These are phyloP conservation scores for Globisporangium recalcitrans DNA, from an alignment of 352 stramenopile species.

Conservation along the genomic window DNA sequence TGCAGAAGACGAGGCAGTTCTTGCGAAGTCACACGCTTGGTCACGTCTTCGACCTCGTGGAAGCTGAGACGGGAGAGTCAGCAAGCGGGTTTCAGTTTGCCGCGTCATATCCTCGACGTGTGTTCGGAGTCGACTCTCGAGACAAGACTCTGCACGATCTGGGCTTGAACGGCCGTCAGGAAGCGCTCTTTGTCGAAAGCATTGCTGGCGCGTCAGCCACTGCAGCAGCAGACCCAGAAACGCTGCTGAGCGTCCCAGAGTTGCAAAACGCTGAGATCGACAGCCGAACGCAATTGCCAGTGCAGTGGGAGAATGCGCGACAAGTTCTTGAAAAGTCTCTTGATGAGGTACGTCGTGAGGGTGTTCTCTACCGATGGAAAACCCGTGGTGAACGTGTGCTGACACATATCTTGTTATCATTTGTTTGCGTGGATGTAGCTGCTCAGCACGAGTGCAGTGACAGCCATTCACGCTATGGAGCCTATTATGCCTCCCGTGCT, in stretches of 20 bases:
- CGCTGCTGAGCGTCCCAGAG: not conserved
- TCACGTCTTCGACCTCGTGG: constrained; percentile 46
- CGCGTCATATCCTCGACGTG: constrained; percentile 52
- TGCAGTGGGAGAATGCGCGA: constrained; percentile 41
- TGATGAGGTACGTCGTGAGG: constrained; percentile 29
- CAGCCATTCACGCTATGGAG: constrained; percentile 70
- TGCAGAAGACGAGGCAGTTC: constrained; percentile 44
- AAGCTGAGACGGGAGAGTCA: constrained; percentile 45
- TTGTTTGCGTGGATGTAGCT: constrained; percentile 11
- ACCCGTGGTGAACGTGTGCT: no score
- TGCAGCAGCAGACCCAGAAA: not conserved
- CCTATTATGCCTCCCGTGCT: constrained; percentile 49
- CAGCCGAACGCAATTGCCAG: constrained; percentile 23
- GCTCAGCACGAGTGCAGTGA: constrained; percentile 28
- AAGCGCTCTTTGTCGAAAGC: constrained; percentile 64
- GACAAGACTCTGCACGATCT: constrained; percentile 48
- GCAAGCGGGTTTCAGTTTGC: constrained; percentile 40
- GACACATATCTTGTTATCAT: not conserved
- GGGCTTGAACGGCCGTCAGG: constrained; percentile 49
- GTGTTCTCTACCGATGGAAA: not conserved
- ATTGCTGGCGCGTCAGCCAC: constrained; percentile 7
- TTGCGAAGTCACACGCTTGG: constrained; percentile 26
- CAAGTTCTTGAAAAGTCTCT: constrained; percentile 39
- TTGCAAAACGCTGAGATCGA: not conserved
- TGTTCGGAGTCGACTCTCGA: constrained; percentile 37